Base-by-base conservation (phyloP, 2,329 filamentous ascomycete genomes). In the Botryosphaeria agaves region DNA sequence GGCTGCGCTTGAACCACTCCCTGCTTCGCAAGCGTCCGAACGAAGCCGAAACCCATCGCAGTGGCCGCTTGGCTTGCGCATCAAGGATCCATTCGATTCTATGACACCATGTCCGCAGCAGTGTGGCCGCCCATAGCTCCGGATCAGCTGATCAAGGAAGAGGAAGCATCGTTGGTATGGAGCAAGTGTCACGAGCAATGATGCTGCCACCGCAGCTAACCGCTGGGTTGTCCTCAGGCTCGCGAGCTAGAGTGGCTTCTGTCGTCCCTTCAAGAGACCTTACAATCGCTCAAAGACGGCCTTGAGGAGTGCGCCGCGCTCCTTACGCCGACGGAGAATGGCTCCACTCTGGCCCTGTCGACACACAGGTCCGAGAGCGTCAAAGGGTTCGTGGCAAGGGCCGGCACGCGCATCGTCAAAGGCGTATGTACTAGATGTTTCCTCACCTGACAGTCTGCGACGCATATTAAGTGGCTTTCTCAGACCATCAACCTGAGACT, bases 321-420 rank as follows among this genome's bases (percentile, higher is more conserved):
- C 15, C 72, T 98, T 18, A 78, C 83, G 5, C 84, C 87, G 2
- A 68, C 76, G 38, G 83, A 92, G 47, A 75, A 77, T 1, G 84
- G 84, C 6, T 85, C 76, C 43, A 98, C 87, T 1, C 70, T 98
- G 17, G 85, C 89, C 18, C 67, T 98, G 40, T 89, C 80, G 37
- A 91, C 85, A 9, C 69, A 78, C 33, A 72, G 85, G 33, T 87
- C 82, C 32, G 89, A 98, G 58, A 73, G 70, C 41, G 74, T 95
- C 38, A 98, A 98, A 53, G 89, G 89, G 12, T 81, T 83, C 43
- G 72, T 95, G 36, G 95, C 87, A 1, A 72, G 89, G 32, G 72
- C 92, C 20, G 89, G 89, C 23, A 82, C 82, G n/a, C 73, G 78
- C 30, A 77, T 98, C 38, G 77, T 92, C 38, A 93, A 92, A 52